These are phyloP conservation scores for Dendrostoma leiphaemia DNA, from an alignment of 2,329 filamentous ascomycete genomes.

Conservation along the genomic window DNA sequence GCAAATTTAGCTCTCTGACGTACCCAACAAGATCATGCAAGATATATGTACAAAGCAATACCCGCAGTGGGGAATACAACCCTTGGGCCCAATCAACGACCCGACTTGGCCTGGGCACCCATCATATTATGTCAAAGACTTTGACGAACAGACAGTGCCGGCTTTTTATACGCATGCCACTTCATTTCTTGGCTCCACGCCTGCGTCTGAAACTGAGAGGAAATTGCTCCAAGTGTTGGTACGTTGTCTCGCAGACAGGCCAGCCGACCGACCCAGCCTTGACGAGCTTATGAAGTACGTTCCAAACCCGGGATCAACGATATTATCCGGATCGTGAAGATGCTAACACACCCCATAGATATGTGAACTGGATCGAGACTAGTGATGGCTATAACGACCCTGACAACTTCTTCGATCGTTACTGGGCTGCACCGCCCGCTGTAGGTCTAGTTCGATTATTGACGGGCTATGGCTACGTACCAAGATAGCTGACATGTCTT, in stretches of 20 bases:
- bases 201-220: too few relatives aligned
- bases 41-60: too few relatives aligned
- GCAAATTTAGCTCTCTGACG: too few relatives aligned
- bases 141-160: background rate
- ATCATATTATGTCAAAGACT: background rate
- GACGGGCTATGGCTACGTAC: too few relatives aligned
- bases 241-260: slow-evolving; percentile 1
- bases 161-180: background rate
- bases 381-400: background rate
- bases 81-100: too few relatives aligned
- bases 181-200: too few relatives aligned
- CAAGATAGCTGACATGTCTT: background rate
- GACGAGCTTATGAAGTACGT: background rate
- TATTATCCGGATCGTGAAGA: too few relatives aligned
- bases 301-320: too few relatives aligned
- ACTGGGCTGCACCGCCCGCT: background rate
- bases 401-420: background rate
- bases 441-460: background rate
- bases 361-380: background rate
- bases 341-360: too few relatives aligned
- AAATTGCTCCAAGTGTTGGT: background rate
- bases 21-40: too few relatives aligned
- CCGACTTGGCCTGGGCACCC: background rate
- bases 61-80: too few relatives aligned
- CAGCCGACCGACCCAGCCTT: background rate